phyloP scores from a whole-genome alignment of 371 early-diverging fungal genomes.

The Syncephalastrum racemosum region DNA sequence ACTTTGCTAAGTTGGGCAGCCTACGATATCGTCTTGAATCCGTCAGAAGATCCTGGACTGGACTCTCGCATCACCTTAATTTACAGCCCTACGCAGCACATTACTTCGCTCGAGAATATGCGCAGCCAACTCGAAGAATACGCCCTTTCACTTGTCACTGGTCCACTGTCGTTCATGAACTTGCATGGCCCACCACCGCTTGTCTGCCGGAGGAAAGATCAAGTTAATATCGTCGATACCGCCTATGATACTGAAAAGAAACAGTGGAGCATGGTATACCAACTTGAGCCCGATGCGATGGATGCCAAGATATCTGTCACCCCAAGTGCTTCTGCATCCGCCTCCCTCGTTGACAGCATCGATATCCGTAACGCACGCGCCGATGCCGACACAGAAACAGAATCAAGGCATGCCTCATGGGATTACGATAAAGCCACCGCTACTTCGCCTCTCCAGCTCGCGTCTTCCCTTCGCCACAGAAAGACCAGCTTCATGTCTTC shows the following conservation, averaged over 20 bases:
- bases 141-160: conserved; percentile 14
- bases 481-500: conserved; percentile 30
- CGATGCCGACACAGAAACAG: no score
- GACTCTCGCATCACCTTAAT: conserved; percentile 23
- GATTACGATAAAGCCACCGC: no score
- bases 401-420: no score
- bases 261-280: conserved; percentile 6
- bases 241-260: conserved; percentile 10
- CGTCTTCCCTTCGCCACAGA: conserved; percentile 9
- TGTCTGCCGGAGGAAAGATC: conserved; percentile 1
- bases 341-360: conserved; percentile 7
- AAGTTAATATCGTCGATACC: background rate
- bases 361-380: background rate
- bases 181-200: conserved; percentile 17
- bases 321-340: background rate
- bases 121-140: conserved; percentile 9
- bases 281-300: background rate
- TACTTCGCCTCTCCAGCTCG: no score
- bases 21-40: conserved; percentile 11
- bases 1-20: conserved; percentile 1
- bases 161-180: conserved; percentile 11
- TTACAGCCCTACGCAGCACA: conserved; percentile 2
- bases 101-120: conserved; percentile 3
- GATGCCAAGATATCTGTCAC: background rate
- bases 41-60: conserved; percentile 16